These are phyloP conservation scores for Cryptosporidium tyzzeri DNA, from an alignment of 169 alveolate genomes.

Conservation along the genomic window DNA sequence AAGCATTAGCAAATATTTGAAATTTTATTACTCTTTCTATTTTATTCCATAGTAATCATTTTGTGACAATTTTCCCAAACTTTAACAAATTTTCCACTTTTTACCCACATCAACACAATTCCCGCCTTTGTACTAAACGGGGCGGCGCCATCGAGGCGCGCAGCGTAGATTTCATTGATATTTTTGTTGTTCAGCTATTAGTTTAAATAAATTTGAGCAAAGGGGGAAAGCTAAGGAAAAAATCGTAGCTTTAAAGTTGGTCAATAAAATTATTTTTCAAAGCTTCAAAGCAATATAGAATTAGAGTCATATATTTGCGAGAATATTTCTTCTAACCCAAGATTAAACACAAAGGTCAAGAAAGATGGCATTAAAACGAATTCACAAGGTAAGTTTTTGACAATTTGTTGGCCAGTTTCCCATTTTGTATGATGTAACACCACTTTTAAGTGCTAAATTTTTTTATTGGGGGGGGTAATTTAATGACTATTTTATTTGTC, in stretches of 20 bases:
- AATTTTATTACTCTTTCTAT: not conserved
- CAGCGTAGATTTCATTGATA: slow-evolving; percentile 64
- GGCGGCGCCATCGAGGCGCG: slow-evolving; percentile 68
- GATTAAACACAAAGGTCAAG: slow-evolving; percentile 11
- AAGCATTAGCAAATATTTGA: not conserved
- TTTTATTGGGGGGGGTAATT: not conserved
- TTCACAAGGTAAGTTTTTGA: slow-evolving; percentile 85
- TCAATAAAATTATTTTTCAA: not conserved
- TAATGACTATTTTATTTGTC: not conserved
- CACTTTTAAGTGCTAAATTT: not conserved
- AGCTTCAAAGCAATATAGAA: not conserved
- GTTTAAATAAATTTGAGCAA: slow-evolving; percentile 64
- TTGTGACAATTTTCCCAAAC: slow-evolving; percentile 21
- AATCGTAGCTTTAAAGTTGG: slow-evolving; percentile 29
- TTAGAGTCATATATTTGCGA: not conserved
- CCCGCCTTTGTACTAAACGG: slow-evolving; percentile 60
- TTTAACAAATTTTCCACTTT: slow-evolving; percentile 62
- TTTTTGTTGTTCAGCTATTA: slow-evolving; percentile 37
- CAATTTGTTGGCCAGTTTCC: not conserved
- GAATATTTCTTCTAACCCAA: not conserved
- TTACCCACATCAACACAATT: slow-evolving; percentile 40
- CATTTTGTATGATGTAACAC: not conserved
- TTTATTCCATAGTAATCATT: not conserved
- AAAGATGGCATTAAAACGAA: slow-evolving; percentile 92
- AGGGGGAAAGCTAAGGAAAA: slow-evolving; percentile 58